Evolutionary conservation across 495 filamentous ascomycete genomes (phyloP).

Genomic region (Podospora fimiseda): DNA sequence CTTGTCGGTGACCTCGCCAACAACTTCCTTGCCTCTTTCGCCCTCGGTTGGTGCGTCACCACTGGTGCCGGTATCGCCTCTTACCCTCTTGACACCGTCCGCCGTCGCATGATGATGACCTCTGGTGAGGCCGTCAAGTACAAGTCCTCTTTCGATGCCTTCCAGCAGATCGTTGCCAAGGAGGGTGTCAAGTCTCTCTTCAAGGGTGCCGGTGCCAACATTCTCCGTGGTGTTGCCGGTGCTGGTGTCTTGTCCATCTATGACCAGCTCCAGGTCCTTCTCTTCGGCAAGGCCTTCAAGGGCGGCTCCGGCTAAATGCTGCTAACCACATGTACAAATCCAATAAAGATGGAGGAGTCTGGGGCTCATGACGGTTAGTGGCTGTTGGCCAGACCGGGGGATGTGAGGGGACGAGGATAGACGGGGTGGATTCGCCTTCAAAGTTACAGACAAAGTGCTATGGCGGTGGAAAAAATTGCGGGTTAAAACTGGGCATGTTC

Average conservation of each 20-base stretch:
- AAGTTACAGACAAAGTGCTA: slow-evolving; percentile 15
- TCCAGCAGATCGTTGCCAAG: slow-evolving; percentile 88
- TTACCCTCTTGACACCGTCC: slow-evolving; percentile 98
- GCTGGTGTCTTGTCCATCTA: slow-evolving; percentile 99
- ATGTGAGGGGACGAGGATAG: slow-evolving; percentile 15
- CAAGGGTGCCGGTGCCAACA: slow-evolving; percentile 99
- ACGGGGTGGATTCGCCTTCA: slow-evolving; percentile 18
- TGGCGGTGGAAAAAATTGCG: slow-evolving; percentile 22
- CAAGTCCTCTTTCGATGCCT: slow-evolving; percentile 88
- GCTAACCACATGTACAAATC: slow-evolving; percentile 29
- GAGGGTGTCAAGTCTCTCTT: slow-evolving; percentile 97
- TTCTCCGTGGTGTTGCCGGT: slow-evolving; percentile 99
- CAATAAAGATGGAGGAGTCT: slow-evolving; percentile 27
- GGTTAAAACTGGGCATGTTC: slow-evolving; percentile 26
- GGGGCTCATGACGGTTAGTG: slow-evolving; percentile 17
- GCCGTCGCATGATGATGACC: slow-evolving; percentile 99
- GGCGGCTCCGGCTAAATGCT: slow-evolving; percentile 68
- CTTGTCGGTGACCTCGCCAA: slow-evolving; percentile 86
- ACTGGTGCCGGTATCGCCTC: slow-evolving; percentile 99
- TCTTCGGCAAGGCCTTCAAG: slow-evolving; percentile 99
- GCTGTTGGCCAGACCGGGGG: slow-evolving; percentile 14
- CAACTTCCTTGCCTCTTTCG: slow-evolving; percentile 98
- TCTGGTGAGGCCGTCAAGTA: slow-evolving; percentile 98
- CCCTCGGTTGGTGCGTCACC: slow-evolving; percentile 97
- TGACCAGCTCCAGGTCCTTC: slow-evolving; percentile 94